Percentiles rank a stretch among this genome's conserved stretches.
These are phyloP conservation scores for Galerina sulciceps DNA, from an alignment of 768 basidiomycete species.

Conservation along the genomic window DNA sequence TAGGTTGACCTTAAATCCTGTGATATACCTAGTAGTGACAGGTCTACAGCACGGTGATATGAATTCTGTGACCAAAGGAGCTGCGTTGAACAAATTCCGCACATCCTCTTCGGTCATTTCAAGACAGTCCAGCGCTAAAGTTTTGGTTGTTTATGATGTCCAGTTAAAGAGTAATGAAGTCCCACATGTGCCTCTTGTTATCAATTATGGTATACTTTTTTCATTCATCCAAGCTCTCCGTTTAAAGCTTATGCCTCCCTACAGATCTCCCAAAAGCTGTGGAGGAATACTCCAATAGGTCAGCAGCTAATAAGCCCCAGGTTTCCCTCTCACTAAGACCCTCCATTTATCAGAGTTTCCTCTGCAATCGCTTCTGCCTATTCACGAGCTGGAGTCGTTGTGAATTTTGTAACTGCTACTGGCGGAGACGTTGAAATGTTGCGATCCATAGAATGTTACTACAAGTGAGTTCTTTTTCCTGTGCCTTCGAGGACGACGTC, in stretches of 20 bases:
- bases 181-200: slow-evolving; percentile 87
- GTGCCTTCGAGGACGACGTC: not conserved
- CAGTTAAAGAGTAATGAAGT: slow-evolving; percentile 91
- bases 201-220: slow-evolving; percentile 79
- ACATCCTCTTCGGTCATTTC: slow-evolving; percentile 57
- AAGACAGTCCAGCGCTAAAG: slow-evolving; percentile 70
- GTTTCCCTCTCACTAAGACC: slow-evolving; percentile 7
- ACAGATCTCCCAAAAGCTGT: slow-evolving; percentile 91
- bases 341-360: slow-evolving; percentile 59
- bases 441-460: slow-evolving; percentile 97
- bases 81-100: slow-evolving; percentile 86
- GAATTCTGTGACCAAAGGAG: slow-evolving; percentile 80
- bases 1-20: slow-evolving; percentile 43
- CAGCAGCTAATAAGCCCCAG: slow-evolving; percentile 15
- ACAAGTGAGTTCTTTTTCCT: slow-evolving; percentile 62
- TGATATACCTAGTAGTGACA: slow-evolving; percentile 16
- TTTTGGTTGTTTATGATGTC: slow-evolving; percentile 92
- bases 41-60: slow-evolving; percentile 84
- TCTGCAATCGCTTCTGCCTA: slow-evolving; percentile 88
- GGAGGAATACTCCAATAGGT: slow-evolving; percentile 98
- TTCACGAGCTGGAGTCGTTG: slow-evolving; percentile 86
- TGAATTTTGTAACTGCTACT: slow-evolving; percentile 97
- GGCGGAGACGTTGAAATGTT: slow-evolving; percentile 99
- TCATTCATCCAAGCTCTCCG: not conserved
- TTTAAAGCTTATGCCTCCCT: slow-evolving; percentile 8